Evolutionary conservation across 495 filamentous ascomycete species (phyloP).

Genomic region (Penicillium longicatenatum): DNA sequence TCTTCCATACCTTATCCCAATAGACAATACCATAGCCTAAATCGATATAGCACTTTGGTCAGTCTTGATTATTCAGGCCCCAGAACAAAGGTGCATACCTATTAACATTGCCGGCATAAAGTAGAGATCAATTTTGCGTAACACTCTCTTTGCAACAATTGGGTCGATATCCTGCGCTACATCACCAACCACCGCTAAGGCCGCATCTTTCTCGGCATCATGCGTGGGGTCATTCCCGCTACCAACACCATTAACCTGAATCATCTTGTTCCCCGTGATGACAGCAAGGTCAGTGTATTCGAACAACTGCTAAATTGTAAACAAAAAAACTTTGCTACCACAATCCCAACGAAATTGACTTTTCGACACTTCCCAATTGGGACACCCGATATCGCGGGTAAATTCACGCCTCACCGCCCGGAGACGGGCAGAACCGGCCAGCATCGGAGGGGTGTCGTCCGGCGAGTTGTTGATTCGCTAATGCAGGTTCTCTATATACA

Average conservation of each 20-base stretch:
- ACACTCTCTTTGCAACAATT: slow-evolving; percentile 51
- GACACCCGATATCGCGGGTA: slow-evolving; percentile 22
- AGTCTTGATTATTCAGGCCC: background rate
- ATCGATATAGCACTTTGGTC: background rate
- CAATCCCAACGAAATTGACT: slow-evolving; percentile 12
- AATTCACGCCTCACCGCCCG: slow-evolving; percentile 11
- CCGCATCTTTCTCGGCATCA: slow-evolving; percentile 46
- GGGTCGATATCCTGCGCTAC: slow-evolving; percentile 55
- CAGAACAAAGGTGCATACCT: slow-evolving; percentile 38
- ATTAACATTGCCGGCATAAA: slow-evolving; percentile 73
- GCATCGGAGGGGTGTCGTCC: slow-evolving; percentile 2
- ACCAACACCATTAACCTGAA: slow-evolving; percentile 22
- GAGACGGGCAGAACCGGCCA: slow-evolving; percentile 4
- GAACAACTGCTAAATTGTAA: background rate
- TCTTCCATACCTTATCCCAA: slow-evolving; percentile 65
- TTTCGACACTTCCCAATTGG: slow-evolving; percentile 24
- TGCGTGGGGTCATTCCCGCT: slow-evolving; percentile 16
- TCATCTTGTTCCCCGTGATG: slow-evolving; percentile 15
- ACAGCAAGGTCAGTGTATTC: background rate
- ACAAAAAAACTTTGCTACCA: background rate
- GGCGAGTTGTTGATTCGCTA: background rate
- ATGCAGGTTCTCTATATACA: background rate
- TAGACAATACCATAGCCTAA: slow-evolving; percentile 70
- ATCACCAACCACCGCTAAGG: slow-evolving; percentile 53
- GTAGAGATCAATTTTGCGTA: slow-evolving; percentile 71